Evolutionary conservation across 257 asterid species (phyloP).

Genomic region (Handroanthus guayacan): DNA sequence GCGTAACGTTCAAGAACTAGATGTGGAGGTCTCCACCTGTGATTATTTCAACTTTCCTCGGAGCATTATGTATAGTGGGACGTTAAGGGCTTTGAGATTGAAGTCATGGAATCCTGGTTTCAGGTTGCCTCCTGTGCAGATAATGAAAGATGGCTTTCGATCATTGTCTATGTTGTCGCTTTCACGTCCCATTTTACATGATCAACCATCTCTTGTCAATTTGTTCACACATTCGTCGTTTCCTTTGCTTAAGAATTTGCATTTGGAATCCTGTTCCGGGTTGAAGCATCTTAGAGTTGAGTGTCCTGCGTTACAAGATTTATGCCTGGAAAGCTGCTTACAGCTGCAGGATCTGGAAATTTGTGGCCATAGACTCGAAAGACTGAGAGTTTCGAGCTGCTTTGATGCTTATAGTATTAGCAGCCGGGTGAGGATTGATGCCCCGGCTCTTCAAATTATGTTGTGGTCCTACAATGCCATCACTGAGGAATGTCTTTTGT

Average conservation of each 20-base stretch:
- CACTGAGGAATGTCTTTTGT: conserved; percentile 53
- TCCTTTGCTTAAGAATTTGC: conserved; percentile 69
- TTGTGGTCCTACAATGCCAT: conserved; percentile 68
- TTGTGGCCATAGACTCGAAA: conserved; percentile 48
- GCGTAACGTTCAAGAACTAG: conserved; percentile 73
- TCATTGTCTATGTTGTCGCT: conserved; percentile 56
- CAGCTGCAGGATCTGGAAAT: conserved; percentile 65
- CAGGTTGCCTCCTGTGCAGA: conserved; percentile 67
- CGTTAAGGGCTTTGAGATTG: conserved; percentile 57
- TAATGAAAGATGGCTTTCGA: conserved; percentile 66
- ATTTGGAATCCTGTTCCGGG: conserved; percentile 62
- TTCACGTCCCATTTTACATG: conserved; percentile 53
- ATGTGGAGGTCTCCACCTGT: conserved; percentile 65
- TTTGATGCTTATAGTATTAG: conserved; percentile 50
- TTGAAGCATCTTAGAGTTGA: conserved; percentile 59
- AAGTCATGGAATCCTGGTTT: conserved; percentile 73
- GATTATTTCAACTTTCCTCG: conserved; percentile 81
- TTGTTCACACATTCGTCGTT: conserved; percentile 67
- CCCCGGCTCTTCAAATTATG: conserved; percentile 50
- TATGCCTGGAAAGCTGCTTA: conserved; percentile 57
- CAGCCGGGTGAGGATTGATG: conserved; percentile 62
- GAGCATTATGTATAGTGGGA: conserved; percentile 49
- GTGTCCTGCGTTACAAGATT: conserved; percentile 57
- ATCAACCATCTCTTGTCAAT: conserved; percentile 56
- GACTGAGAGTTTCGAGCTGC: conserved; percentile 53